Evolutionary conservation across 169 alveolate species (phyloP), one percentile per base, ranked within the genome.

Genomic region (Plasmodium inui): DNA sequence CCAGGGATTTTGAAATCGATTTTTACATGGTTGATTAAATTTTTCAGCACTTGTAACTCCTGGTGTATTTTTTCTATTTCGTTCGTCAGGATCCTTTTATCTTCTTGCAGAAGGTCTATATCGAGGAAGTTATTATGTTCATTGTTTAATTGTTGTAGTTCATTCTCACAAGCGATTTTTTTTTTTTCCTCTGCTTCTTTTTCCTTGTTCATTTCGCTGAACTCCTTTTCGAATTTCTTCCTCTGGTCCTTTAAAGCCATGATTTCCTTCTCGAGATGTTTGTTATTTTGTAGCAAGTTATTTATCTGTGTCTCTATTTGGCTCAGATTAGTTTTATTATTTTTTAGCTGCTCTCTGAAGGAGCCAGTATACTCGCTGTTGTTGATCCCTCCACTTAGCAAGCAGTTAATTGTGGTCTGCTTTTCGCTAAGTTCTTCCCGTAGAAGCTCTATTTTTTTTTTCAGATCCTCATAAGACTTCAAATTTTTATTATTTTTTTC

Each of bases 191-290:
- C 94, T 67, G 85, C 17, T 79, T 84, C 93, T 96, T 95, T 74
- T 96, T 95, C 92, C 89, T 95, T 83, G 79, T 93, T 83, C 71
- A 70, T 92, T 92, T 93, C 93, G 34, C 82, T 83, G 72, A 70
- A 82, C 82, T 94, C 94, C 76, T 89, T 81, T 95, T 95, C 95
- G 94, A 82, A 79, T 96, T 89, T 89, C 67, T 89, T 89, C 37
- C 89, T 37, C 19, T 89, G 90, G 3, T 95, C 85, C 86, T 92
- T 79, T 88, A 93, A 57, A 39, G 71, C 28, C 80, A 82, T 30
- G 34, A 70, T 92, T 92, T 92, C 94, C 82, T 92, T 92, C 83
- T 86, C 93, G 14, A 89, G 41, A 95, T 93, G 90, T 73, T 82
- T 57, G 57, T 78, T 73, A 81, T 91, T 71, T 95, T 95, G 79